A percentile compares a stretch with the other conserved stretches of the same genome.
These are phyloP conservation scores for Picea abies DNA, from an alignment of 83 land plant genomes.

Conservation along the genomic window DNA sequence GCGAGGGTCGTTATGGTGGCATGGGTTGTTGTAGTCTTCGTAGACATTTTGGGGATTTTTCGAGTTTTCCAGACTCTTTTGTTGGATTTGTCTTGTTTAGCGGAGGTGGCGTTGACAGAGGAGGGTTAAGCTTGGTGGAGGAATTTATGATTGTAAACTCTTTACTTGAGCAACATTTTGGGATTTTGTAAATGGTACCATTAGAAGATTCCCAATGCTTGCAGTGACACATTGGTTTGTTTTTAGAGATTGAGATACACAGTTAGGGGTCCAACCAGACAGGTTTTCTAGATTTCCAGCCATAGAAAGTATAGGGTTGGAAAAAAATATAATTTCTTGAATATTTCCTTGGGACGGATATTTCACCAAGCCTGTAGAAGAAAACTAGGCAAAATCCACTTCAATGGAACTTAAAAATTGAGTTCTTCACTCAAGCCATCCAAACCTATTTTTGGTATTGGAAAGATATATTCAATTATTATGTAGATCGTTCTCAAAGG, in stretches of 20 bases:
- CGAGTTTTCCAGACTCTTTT: no score
- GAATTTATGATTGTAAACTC: neutral
- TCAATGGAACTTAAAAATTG: neutral
- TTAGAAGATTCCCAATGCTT: neutral
- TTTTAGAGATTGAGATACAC: constrained; percentile 6
- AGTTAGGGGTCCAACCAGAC: neutral
- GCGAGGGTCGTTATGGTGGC: neutral
- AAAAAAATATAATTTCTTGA: neutral
- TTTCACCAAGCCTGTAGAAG: constrained; percentile 8
- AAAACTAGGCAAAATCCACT: neutral
- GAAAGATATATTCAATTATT: neutral
- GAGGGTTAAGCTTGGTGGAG: no score
- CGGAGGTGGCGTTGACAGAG: no score
- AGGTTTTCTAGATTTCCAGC: neutral
- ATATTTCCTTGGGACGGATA: constrained; percentile 1
- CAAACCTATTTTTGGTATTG: constrained; percentile 11
- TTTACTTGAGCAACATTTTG: constrained; percentile 2
- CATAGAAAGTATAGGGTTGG: neutral
- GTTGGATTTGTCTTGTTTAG: no score
- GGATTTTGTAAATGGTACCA: neutral
- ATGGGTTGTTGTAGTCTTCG: no score
- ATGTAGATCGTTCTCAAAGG: neutral
- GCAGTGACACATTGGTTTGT: constrained; percentile 4
- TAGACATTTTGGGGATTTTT: no score
- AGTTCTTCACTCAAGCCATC: constrained; percentile 13